Conservation (phyloP, 768 basidiomycete species). For the Kondoa malvinella region DNA sequence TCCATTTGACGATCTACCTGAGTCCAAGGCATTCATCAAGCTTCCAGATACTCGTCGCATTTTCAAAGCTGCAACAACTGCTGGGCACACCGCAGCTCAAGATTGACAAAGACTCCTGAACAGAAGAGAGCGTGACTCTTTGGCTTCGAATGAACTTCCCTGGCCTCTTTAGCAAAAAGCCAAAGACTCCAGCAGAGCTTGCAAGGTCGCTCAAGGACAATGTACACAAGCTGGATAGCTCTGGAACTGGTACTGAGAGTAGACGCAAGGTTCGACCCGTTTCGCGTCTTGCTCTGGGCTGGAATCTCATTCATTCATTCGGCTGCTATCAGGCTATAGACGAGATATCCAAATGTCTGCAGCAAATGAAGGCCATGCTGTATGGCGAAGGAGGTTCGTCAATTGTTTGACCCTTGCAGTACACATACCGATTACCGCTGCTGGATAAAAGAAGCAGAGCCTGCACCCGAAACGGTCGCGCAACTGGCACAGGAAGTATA, state of each 20-base stretch:
- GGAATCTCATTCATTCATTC: not conserved
- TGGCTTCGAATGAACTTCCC: constrained; percentile 54
- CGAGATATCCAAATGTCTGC: constrained; percentile 72
- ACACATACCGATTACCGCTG: too few relatives aligned
- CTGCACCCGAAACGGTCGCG: constrained; percentile 72
- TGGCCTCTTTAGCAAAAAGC: constrained; percentile 52
- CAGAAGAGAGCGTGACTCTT: constrained; percentile 3
- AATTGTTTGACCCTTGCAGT: too few relatives aligned
- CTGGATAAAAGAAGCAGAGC: constrained; percentile 41
- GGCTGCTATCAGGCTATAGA: constrained; percentile 51
- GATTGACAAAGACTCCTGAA: too few relatives aligned
- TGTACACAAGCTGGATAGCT: constrained; percentile 55
- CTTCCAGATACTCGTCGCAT: too few relatives aligned
- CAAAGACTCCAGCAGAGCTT: constrained; percentile 69
- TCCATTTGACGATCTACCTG: too few relatives aligned
- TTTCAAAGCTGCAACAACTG: too few relatives aligned
- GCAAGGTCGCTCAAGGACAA: constrained; percentile 65
- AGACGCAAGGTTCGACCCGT: constrained; percentile 53
- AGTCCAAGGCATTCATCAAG: too few relatives aligned
- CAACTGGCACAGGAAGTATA: constrained; percentile 95
- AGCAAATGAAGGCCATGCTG: constrained; percentile 73
- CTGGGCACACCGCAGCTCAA: too few relatives aligned
- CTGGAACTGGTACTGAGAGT: constrained; percentile 56
- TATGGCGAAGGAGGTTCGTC: constrained; percentile 75
- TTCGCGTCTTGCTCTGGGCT: not conserved